Evolutionary conservation across 208 protist species (phyloP).

Genomic region (Trypanosoma rangeli): DNA sequence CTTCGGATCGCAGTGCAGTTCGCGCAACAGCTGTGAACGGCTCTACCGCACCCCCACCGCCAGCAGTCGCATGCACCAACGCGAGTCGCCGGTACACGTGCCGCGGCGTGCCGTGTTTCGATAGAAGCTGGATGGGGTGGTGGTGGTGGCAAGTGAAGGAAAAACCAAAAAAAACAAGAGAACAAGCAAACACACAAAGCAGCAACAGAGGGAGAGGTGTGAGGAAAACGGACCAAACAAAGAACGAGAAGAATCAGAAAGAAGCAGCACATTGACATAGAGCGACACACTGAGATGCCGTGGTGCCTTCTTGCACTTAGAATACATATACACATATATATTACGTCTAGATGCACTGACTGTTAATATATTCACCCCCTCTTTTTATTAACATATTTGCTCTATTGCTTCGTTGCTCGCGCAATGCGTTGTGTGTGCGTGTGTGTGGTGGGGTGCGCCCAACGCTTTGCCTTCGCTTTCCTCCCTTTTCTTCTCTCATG

Average conservation of each 20-base stretch:
- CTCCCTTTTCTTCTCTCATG: slow-evolving; percentile 7
- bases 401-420: neutral
- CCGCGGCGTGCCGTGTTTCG: slow-evolving; percentile 58
- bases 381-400: slow-evolving; percentile 18
- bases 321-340: neutral
- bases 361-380: neutral
- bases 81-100: slow-evolving; percentile 11
- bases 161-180: slow-evolving; percentile 4
- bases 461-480: neutral
- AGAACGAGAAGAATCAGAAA: neutral
- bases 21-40: slow-evolving; percentile 46
- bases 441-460: neutral
- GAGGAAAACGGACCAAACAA: neutral
- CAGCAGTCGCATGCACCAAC: slow-evolving; percentile 50
- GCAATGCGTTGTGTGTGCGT: neutral
- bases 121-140: slow-evolving; percentile 9
- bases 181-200: neutral
- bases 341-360: slow-evolving; percentile 1
- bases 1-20: slow-evolving; percentile 21
- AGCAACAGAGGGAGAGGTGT: neutral
- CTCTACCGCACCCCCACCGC: slow-evolving; percentile 70
- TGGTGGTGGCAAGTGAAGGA: neutral
- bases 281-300: neutral
- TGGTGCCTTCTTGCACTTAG: neutral
- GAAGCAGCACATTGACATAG: neutral